phyloP scores from a whole-genome alignment of 805 yeast species.

The Saturnispora bothae region DNA sequence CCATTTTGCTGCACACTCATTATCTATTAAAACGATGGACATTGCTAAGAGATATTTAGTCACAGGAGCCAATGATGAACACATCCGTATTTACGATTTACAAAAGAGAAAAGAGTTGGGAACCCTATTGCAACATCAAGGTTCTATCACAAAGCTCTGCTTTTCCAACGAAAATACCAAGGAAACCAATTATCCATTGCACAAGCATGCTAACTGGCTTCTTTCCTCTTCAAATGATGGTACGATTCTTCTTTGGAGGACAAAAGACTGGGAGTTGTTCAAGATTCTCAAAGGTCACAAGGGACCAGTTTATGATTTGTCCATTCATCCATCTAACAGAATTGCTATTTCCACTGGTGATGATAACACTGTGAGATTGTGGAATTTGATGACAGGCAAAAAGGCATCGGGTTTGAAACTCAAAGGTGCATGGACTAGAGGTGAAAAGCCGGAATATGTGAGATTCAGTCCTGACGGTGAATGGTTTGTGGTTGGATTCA shows the following conservation, averaged over 20 bases:
- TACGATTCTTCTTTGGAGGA: conserved; percentile 82
- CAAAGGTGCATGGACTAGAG: conserved; percentile 55
- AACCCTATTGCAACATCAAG: conserved; percentile 75
- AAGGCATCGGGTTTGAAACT: conserved; percentile 79
- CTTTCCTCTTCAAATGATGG: conserved; percentile 89
- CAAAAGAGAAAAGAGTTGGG: conserved; percentile 93
- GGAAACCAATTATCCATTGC: conserved; percentile 11
- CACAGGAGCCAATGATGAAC: conserved; percentile 93
- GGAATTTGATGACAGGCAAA: conserved; percentile 96
- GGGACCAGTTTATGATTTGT: conserved; percentile 72
- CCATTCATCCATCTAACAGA: conserved; percentile 83
- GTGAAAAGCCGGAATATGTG: conserved; percentile 32
- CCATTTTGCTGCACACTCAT: conserved; percentile 90
- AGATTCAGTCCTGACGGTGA: conserved; percentile 46
- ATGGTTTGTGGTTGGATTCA: conserved; percentile 64
- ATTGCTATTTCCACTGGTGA: conserved; percentile 83
- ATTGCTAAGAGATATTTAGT: conserved; percentile 76
- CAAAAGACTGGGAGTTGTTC: conserved; percentile 92
- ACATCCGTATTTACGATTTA: conserved; percentile 84
- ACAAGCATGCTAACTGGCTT: conserved; percentile 73
- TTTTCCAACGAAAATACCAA: conserved; percentile 44
- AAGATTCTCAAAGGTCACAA: conserved; percentile 84
- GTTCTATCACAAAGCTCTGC: conserved; percentile 68
- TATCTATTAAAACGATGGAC: conserved; percentile 79
- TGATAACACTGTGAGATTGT: conserved; percentile 74